phyloP scores from a whole-genome alignment of 352 stramenopile species.

The Aphanomyces euteiches region DNA sequence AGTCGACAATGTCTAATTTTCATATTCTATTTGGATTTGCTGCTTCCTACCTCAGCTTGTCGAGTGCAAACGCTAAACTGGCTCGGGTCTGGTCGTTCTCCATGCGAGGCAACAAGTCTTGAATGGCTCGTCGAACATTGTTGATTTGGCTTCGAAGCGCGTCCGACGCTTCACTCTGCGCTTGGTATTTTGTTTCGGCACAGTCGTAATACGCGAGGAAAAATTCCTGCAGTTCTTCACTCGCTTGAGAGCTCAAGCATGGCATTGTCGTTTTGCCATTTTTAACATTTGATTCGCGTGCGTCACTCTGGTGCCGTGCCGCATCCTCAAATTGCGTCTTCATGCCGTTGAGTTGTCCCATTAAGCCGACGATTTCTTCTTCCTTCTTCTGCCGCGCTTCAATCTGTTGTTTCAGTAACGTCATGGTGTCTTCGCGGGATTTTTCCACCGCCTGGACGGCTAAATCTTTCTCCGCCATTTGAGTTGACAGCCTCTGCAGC shows the following conservation, averaged over 20 bases:
- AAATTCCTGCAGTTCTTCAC: conserved; percentile 7
- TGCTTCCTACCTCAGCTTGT: neutral
- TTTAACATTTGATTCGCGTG: neutral
- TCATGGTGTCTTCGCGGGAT: neutral
- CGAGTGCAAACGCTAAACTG: neutral
- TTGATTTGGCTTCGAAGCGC: neutral
- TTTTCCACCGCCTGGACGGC: neutral
- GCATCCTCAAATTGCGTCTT: neutral
- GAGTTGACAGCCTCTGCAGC: neutral
- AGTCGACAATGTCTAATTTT: conserved; percentile 9
- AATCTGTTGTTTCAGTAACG: neutral
- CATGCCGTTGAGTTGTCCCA: neutral
- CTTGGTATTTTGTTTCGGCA: conserved; percentile 9
- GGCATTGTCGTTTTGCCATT: neutral
- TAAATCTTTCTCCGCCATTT: neutral
- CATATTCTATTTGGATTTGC: neutral
- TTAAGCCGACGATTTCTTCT: neutral
- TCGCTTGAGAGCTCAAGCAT: neutral
- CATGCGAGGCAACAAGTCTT: neutral
- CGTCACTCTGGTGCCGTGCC: neutral
- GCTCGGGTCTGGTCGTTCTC: neutral
- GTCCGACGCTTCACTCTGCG: neutral
- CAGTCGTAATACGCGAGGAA: conserved; percentile 13
- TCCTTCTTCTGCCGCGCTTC: neutral
- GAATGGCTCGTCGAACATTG: neutral